phyloP scores from a whole-genome alignment of 305 asterid genomes.

The Rubia tinctorum region DNA sequence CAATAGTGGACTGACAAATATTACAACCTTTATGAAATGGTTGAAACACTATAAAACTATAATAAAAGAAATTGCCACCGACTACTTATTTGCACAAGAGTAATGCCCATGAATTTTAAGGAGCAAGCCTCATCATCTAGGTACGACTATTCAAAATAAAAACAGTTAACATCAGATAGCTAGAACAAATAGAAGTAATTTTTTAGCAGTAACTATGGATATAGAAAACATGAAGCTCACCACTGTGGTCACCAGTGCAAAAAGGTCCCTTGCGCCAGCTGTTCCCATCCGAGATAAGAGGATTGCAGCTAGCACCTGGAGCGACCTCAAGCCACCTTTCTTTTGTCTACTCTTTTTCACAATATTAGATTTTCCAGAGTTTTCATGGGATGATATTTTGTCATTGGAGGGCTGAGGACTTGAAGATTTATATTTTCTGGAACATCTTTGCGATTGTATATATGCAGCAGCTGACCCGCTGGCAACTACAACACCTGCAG shows the following conservation, averaged over 20 bases:
- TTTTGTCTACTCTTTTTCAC: slow-evolving; percentile 72
- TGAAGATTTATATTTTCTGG: slow-evolving; percentile 37
- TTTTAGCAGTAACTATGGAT: not conserved
- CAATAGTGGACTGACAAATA: not conserved
- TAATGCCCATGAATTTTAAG: not conserved
- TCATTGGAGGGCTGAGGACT: slow-evolving; percentile 35
- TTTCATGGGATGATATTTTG: slow-evolving; percentile 36
- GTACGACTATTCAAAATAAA: not conserved
- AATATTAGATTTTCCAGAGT: slow-evolving; percentile 41
- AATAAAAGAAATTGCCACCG: no score
- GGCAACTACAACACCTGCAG: slow-evolving; percentile 83
- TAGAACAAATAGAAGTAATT: not conserved
- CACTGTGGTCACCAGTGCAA: slow-evolving; percentile 83
- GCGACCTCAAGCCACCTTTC: slow-evolving; percentile 86
- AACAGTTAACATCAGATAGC: not conserved
- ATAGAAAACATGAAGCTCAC: slow-evolving; percentile 39
- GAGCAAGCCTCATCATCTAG: not conserved
- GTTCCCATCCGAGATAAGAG: slow-evolving; percentile 85
- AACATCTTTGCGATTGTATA: slow-evolving; percentile 56
- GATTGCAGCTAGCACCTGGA: slow-evolving; percentile 87
- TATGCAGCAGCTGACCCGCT: slow-evolving; percentile 95
- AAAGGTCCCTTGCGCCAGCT: slow-evolving; percentile 69
- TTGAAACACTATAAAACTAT: not conserved
- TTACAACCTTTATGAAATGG: not conserved
- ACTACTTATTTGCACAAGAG: not conserved